Percentiles rank a stretch among this genome's conserved stretches.
Evolutionary conservation across 257 asterid species (phyloP).

Genomic region (Marsdenia floribunda): DNA sequence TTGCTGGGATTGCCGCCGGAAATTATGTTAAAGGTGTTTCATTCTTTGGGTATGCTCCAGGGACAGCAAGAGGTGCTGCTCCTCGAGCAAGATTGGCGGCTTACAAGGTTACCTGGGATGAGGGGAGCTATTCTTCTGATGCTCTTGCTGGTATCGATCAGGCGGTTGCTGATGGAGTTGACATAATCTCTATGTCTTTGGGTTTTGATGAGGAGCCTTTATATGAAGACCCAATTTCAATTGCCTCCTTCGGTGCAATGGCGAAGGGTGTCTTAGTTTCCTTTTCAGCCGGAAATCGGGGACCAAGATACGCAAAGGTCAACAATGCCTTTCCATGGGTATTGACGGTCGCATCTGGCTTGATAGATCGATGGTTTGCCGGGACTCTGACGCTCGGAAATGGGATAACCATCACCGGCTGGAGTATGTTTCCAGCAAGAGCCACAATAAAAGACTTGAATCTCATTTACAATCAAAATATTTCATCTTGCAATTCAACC

Average conservation of each 20-base stretch:
- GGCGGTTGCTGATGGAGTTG: constrained; percentile 47
- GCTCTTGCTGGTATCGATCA: constrained; percentile 51
- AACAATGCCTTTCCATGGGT: constrained; percentile 43
- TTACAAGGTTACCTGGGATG: constrained; percentile 27
- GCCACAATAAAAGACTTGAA: constrained; percentile 31
- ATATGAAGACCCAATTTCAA: constrained; percentile 33
- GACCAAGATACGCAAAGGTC: neutral
- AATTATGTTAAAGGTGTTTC: constrained; percentile 34
- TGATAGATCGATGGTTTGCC: constrained; percentile 32
- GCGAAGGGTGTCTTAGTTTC: constrained; percentile 36
- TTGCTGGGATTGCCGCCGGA: constrained; percentile 48
- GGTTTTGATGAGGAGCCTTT: constrained; percentile 18
- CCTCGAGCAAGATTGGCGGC: constrained; percentile 38
- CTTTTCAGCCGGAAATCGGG: constrained; percentile 29
- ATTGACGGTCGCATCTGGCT: constrained; percentile 25
- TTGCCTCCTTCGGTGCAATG: constrained; percentile 40
- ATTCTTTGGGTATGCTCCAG: constrained; percentile 45
- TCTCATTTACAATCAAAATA: constrained; percentile 31
- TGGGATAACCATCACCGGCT: constrained; percentile 27
- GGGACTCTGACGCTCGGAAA: constrained; percentile 36
- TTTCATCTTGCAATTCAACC: constrained; percentile 40
- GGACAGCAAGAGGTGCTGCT: constrained; percentile 34
- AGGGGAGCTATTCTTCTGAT: constrained; percentile 34
- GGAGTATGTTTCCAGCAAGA: constrained; percentile 41
- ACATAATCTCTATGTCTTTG: constrained; percentile 37